Evolutionary conservation across 495 filamentous ascomycete genomes (phyloP).

Genomic region (Trichoderma orchidacearum): DNA sequence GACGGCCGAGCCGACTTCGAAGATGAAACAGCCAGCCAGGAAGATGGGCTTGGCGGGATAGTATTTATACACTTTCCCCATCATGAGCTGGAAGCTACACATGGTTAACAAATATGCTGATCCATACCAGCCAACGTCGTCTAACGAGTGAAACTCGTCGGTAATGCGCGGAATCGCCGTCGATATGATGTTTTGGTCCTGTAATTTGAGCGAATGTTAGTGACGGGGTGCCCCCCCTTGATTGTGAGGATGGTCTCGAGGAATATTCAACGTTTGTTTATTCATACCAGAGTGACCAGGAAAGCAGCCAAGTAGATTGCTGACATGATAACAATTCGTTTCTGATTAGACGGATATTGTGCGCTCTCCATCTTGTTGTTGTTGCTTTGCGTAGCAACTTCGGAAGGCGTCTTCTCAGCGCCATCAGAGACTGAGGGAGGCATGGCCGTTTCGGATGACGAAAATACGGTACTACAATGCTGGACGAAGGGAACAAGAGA

Average conservation of each 20-base stretch:
- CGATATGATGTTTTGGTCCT: constrained; percentile 18
- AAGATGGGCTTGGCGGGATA: constrained; percentile 30
- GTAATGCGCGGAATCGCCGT: constrained; percentile 16
- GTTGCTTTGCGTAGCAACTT: neutral
- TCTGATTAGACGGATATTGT: neutral
- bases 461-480: too few relatives aligned
- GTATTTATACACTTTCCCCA: constrained; percentile 35
- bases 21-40: constrained; percentile 24
- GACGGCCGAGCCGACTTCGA: constrained; percentile 36
- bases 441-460: too few relatives aligned
- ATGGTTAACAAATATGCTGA: constrained; percentile 34
- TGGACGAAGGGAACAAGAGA: too few relatives aligned
- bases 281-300: constrained; percentile 3
- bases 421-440: neutral
- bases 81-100: constrained; percentile 30
- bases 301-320: constrained; percentile 24
- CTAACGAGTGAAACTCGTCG: constrained; percentile 29
- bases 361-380: neutral
- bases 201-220: neutral
- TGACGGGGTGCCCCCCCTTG: too few relatives aligned
- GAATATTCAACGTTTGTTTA: too few relatives aligned
- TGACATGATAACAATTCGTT: neutral
- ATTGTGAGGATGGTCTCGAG: too few relatives aligned
- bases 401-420: neutral
- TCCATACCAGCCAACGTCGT: constrained; percentile 44